phyloP scores from a whole-genome alignment of 2,329 filamentous ascomycete genomes.

The Amphichorda felina region DNA sequence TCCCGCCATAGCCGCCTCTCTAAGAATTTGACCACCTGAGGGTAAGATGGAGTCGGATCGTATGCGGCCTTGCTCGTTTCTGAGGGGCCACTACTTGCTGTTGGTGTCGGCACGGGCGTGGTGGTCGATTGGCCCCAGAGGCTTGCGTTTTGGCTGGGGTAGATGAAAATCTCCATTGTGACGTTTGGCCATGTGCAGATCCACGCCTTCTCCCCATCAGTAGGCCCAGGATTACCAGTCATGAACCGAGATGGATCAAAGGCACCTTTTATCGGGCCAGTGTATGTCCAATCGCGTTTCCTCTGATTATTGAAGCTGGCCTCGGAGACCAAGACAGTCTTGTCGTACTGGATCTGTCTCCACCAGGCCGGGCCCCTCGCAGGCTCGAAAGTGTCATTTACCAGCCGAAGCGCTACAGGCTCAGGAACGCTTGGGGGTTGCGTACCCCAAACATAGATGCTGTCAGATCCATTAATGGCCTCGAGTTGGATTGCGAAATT shows the following conservation, averaged over 20 bases:
- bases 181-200: constrained; percentile 47
- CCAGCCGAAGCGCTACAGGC: constrained; percentile 28
- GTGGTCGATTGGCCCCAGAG: constrained; percentile 8
- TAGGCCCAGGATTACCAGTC: constrained; percentile 13
- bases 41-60: constrained; percentile 24
- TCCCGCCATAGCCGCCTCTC: constrained; percentile 32
- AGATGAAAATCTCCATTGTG: constrained; percentile 44
- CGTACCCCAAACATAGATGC: constrained; percentile 35
- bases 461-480: constrained; percentile 15
- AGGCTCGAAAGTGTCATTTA: constrained; percentile 37
- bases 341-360: constrained; percentile 38
- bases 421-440: constrained; percentile 33
- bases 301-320: constrained; percentile 14
- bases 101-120: constrained; percentile 3
- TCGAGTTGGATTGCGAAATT: constrained; percentile 29
- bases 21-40: constrained; percentile 40
- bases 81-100: background rate
- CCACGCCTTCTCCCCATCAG: constrained; percentile 41
- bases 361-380: constrained; percentile 43
- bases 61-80: constrained; percentile 3
- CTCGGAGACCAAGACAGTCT: constrained; percentile 41
- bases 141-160: constrained; percentile 38
- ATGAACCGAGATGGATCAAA: constrained; percentile 14
- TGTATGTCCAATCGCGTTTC: constrained; percentile 14
- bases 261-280: constrained; percentile 6